Conservation (phyloP, 2,329 filamentous ascomycete genomes). For the Talaromyces funiculosus region DNA sequence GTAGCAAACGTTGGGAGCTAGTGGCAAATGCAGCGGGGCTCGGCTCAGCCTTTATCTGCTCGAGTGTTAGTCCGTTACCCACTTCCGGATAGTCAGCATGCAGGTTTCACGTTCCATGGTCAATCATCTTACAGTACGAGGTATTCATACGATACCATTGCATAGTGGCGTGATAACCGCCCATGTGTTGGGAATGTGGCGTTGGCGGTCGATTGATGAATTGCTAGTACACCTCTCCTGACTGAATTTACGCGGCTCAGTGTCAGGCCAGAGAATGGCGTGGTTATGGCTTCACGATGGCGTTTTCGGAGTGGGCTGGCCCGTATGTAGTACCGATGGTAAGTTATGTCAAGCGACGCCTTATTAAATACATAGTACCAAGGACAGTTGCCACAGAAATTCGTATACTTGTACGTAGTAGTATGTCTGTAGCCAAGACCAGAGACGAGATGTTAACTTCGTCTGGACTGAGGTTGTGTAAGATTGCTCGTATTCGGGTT, state of each 20-base stretch:
- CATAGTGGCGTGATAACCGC: background rate
- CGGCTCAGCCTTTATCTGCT: background rate
- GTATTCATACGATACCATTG: background rate
- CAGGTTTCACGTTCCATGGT: background rate
- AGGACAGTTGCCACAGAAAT: background rate
- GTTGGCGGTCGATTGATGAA: background rate
- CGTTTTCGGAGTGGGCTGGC: conserved; percentile 4
- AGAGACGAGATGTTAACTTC: background rate
- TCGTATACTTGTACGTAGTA: background rate
- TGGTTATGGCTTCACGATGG: background rate
- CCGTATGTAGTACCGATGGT: background rate
- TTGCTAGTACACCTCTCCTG: no score
- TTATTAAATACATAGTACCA: background rate
- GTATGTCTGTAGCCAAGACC: background rate
- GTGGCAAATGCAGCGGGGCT: background rate
- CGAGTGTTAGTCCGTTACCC: background rate
- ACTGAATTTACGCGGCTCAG: background rate
- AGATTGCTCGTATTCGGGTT: background rate
- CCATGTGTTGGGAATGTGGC: background rate
- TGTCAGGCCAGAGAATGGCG: background rate
- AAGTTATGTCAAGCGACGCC: background rate
- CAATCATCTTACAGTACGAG: no score
- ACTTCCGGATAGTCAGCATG: background rate
- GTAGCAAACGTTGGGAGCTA: background rate
- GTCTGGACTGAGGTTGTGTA: background rate